Base-by-base conservation (phyloP, 768 basidiomycete species). In the Auriscalpium microsporum region DNA sequence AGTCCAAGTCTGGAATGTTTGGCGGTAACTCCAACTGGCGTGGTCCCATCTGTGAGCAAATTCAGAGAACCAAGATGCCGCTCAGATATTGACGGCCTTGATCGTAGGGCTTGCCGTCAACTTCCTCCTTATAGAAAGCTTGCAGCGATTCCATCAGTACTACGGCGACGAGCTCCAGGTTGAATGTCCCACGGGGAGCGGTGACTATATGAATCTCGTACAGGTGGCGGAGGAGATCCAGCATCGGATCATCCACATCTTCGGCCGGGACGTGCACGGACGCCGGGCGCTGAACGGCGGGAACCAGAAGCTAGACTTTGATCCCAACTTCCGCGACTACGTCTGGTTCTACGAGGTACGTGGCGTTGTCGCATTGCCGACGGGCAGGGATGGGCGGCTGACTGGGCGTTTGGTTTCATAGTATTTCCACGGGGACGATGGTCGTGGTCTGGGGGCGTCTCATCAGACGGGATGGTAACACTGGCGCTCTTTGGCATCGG, bases 21-120 rank as follows among this genome's bases (percentile, higher is more conserved):
- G 93, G 94, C 52, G 92, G 91, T n/a, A 94, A 94, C 66, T 94
- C 91, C n/a, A 94, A 94, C 62, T 95, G 92, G 92, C 76, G 93
- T 67, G 93, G 93, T n/a, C 87, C 88, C 4, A 87, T 90, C 55
- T 90, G 87, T 88, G 62, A 71, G 81, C 58, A 9, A 28, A 28
- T 28, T 28, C 28, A 7, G 28, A 28, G 28, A 28, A 28, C 21
- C 21, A 28, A 28, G 28, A 28, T 28, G 28, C 28, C 28, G 28
- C 5, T 28, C 28, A 28, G 28, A 28, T 4, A 4, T 28, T 28
- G 28, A 28, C n/a, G 33, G 34, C 38, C 53, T 46, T 59, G 56
- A 56, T 23, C 47, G 65, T 69, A 81, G 92, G 95, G 96, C 82
- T 97, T 44, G 94, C 96, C 9, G 90, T 92, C 52, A 98, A 95